Conservation (phyloP, 2,329 filamentous ascomycete genomes). For the Dothidotthia symphoricarpi region DNA sequence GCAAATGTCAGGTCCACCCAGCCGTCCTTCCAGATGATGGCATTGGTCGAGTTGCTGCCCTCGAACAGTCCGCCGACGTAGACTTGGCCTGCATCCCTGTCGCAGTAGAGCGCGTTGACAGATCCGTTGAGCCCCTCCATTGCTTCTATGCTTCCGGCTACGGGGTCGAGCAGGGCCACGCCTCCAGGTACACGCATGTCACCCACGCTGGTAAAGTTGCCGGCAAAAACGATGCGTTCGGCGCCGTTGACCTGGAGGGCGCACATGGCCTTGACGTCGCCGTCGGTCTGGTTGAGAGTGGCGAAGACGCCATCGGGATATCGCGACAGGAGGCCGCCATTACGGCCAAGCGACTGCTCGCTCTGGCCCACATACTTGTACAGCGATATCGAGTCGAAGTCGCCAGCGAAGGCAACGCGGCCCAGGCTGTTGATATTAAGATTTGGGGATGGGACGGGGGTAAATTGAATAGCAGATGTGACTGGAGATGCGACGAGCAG, state of each 20-base stretch:
- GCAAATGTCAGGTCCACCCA: constrained; percentile 85
- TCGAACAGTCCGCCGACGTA: constrained; percentile 89
- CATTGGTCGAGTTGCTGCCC: constrained; percentile 80
- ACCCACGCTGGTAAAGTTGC: constrained; percentile 91
- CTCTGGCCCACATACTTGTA: constrained; percentile 83
- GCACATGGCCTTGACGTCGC: constrained; percentile 86
- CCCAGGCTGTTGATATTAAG: constrained; percentile 78
- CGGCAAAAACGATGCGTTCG: constrained; percentile 78
- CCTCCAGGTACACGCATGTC: constrained; percentile 71
- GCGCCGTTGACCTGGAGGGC: constrained; percentile 67
- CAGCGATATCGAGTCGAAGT: constrained; percentile 88
- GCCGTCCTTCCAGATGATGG: constrained; percentile 70
- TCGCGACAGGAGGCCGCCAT: constrained; percentile 76
- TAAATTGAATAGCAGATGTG: constrained; percentile 52
- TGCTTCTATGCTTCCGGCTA: constrained; percentile 67
- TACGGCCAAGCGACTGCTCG: constrained; percentile 63
- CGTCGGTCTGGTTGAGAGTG: constrained; percentile 73
- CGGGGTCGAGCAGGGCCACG: constrained; percentile 77
- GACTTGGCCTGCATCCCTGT: constrained; percentile 71
- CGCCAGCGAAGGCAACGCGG: constrained; percentile 78
- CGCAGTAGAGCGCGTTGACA: constrained; percentile 80
- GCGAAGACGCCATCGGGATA: constrained; percentile 84
- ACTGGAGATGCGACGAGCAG: constrained; percentile 31
- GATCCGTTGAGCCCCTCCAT: constrained; percentile 78
- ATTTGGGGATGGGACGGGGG: constrained; percentile 63